Conservation (phyloP, 2,329 filamentous ascomycete species). For the Neophaeococcomyces aloes region DNA sequence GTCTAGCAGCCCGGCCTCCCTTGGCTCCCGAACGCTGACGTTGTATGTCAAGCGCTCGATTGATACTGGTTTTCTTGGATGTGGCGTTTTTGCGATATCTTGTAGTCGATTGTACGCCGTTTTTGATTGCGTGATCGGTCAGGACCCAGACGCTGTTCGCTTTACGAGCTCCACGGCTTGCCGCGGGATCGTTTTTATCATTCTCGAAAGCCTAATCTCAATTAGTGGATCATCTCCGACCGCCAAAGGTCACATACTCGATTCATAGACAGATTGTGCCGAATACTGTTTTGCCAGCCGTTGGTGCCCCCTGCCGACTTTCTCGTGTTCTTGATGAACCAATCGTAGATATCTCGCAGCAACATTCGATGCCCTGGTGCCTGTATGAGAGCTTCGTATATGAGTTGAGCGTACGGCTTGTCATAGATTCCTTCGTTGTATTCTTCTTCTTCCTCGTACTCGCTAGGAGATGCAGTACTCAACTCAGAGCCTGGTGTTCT, state of each 20-base stretch:
- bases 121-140: constrained; percentile 54
- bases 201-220: constrained; percentile 27
- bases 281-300: constrained; percentile 92
- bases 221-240: constrained; percentile 8
- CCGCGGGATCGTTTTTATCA: constrained; percentile 22
- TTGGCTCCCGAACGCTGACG: constrained; percentile 33
- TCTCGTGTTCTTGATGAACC: constrained; percentile 72
- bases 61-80: constrained; percentile 30
- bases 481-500: not conserved
- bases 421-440: constrained; percentile 31
- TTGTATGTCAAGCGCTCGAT: constrained; percentile 30
- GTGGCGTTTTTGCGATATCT: constrained; percentile 47
- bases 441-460: constrained; percentile 7
- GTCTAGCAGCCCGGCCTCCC: constrained; percentile 31
- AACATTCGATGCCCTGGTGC: constrained; percentile 59
- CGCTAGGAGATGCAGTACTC: constrained; percentile 5
- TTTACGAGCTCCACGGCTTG: constrained; percentile 44
- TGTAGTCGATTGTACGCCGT: constrained; percentile 79
- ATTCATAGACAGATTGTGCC: constrained; percentile 96
- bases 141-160: constrained; percentile 69
- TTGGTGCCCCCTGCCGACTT: constrained; percentile 56
- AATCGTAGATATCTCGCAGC: constrained; percentile 78
- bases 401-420: constrained; percentile 70
- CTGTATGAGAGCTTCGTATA: constrained; percentile 64
- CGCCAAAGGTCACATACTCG: constrained; percentile 51